Percentiles rank a stretch among this genome's conserved stretches.
phyloP scores from a whole-genome alignment of 2,329 filamentous ascomycete species.

The Sporothrix dimorphospora region DNA sequence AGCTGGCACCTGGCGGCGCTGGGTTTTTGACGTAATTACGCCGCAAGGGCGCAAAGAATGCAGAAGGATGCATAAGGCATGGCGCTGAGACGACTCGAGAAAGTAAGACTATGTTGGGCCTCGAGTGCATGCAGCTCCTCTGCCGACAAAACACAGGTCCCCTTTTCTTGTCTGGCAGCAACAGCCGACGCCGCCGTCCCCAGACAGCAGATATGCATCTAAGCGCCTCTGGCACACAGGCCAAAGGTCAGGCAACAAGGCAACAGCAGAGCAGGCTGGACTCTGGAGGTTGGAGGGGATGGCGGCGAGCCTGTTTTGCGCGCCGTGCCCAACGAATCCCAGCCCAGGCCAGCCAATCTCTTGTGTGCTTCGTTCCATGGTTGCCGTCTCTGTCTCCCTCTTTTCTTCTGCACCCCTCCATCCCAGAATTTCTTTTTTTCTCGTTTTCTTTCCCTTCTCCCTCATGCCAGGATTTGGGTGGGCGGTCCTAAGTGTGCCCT shows the following conservation, averaged over 20 bases:
- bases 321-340: constrained; percentile 22
- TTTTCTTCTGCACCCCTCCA: background rate
- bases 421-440: background rate
- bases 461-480: background rate
- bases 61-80: background rate
- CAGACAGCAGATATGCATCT: constrained; percentile 1
- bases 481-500: background rate
- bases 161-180: background rate
- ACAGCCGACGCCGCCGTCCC: background rate
- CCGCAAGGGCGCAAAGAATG: background rate
- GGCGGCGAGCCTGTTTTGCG: constrained; percentile 14
- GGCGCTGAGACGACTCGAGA: background rate
- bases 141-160: background rate
- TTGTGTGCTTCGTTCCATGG: constrained; percentile 15
- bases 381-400: background rate
- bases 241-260: constrained; percentile 14
- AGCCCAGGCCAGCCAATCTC: background rate
- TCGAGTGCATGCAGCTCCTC: background rate
- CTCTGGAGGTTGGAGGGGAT: no score
- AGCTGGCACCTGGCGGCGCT: constrained; percentile 7
- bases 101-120: background rate
- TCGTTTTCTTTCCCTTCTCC: constrained; percentile 3
- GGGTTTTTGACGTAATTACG: background rate
- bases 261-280: background rate
- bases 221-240: background rate